Conservation (phyloP, 768 basidiomycete species). For the Panellus pusillus region DNA sequence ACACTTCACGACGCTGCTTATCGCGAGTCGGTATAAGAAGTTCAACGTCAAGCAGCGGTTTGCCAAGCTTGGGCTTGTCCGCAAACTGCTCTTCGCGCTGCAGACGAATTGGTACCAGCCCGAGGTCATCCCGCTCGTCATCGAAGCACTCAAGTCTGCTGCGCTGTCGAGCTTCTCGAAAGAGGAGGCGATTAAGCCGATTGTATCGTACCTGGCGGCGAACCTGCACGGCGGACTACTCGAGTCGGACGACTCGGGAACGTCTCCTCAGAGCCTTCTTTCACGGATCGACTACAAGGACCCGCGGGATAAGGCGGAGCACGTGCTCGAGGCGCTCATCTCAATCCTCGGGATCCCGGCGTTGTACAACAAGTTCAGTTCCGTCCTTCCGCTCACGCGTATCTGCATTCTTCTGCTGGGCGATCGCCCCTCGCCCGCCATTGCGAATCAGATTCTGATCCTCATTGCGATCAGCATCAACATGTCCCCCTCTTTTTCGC, state of each 20-base stretch:
- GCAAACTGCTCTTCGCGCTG: constrained; percentile 77
- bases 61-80: constrained; percentile 66
- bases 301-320: constrained; percentile 61
- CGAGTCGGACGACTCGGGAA: constrained; percentile 20
- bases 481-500: constrained; percentile 60
- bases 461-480: constrained; percentile 59
- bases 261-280: constrained; percentile 57
- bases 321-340: constrained; percentile 65
- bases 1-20: constrained; percentile 76
- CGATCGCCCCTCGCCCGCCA: constrained; percentile 61
- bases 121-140: constrained; percentile 49
- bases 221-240: constrained; percentile 48
- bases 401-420: constrained; percentile 80
- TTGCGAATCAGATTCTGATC: constrained; percentile 58
- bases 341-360: constrained; percentile 56
- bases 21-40: constrained; percentile 66
- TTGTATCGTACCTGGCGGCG: constrained; percentile 83
- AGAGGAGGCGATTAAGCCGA: constrained; percentile 79
- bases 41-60: constrained; percentile 81
- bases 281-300: constrained; percentile 53
- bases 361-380: constrained; percentile 68
- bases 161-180: constrained; percentile 67
- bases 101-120: constrained; percentile 76
- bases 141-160: constrained; percentile 61
- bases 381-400: constrained; percentile 74